phyloP scores from a whole-genome alignment of 83 land plant genomes.

The Diphasiastrum complanatum region DNA sequence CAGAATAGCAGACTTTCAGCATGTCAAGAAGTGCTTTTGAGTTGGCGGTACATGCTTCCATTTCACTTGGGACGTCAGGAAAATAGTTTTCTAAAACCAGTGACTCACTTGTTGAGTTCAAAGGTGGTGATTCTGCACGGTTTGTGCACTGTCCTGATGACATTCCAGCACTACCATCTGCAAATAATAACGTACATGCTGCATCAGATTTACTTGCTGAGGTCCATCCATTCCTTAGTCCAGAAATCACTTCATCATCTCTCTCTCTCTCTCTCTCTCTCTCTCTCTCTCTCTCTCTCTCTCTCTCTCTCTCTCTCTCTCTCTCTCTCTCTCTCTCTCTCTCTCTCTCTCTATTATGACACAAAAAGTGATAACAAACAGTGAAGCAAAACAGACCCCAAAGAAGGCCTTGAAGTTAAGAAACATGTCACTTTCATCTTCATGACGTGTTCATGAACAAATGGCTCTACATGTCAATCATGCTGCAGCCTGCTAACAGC shows the following conservation, averaged over 20 bases:
- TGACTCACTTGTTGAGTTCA: conserved; percentile 38
- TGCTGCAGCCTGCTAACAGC: too few species aligned
- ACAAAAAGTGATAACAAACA: too few species aligned
- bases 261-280: too few species aligned
- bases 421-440: too few species aligned
- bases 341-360: too few species aligned
- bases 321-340: too few species aligned
- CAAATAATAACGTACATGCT: conserved; percentile 2
- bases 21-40: conserved; percentile 42
- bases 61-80: conserved; percentile 28
- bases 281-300: too few species aligned
- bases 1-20: conserved; percentile 38
- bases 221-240: background rate
- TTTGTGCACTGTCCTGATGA: conserved; percentile 43
- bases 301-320: too few species aligned
- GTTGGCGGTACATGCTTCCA: conserved; percentile 40
- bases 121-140: conserved; percentile 44
- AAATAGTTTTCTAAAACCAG: conserved; percentile 67
- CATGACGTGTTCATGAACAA: too few species aligned
- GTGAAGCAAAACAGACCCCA: too few species aligned
- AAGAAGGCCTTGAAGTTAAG: too few species aligned
- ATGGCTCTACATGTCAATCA: too few species aligned
- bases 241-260: background rate
- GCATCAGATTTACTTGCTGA: background rate
- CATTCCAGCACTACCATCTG: conserved; percentile 81